A percentile compares a stretch with the other conserved stretches of the same genome.
These are phyloP conservation scores for Ceratocystis alfenasii DNA, from an alignment of 2,329 filamentous ascomycete species.

Conservation along the genomic window DNA sequence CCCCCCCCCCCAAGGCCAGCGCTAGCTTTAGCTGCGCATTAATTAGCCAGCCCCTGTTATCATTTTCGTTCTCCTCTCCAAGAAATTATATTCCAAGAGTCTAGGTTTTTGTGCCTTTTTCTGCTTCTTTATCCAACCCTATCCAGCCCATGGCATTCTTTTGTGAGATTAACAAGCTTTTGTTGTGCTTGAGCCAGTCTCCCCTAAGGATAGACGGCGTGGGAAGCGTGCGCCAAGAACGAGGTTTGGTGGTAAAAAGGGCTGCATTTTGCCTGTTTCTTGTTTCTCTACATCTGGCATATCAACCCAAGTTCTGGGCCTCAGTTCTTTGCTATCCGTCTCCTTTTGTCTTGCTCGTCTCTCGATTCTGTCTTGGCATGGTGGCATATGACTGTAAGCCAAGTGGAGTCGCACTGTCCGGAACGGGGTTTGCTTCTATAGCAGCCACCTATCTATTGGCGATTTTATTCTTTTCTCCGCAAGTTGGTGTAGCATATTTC, in stretches of 20 bases:
- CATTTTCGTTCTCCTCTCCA: background rate
- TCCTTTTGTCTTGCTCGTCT: background rate
- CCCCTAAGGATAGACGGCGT: background rate
- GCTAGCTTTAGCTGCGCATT: background rate
- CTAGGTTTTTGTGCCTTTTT: background rate
- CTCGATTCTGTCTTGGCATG: background rate
- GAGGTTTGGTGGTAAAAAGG: background rate
- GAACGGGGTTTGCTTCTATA: background rate
- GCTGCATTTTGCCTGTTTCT: background rate
- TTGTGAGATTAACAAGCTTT: background rate
- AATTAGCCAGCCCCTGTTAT: background rate
- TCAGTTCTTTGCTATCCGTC: background rate
- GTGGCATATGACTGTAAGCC: background rate
- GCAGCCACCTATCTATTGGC: background rate
- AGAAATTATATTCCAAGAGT: background rate
- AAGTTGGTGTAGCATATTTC: background rate
- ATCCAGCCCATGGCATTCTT: background rate
- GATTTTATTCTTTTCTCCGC: background rate
- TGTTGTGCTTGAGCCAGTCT: background rate
- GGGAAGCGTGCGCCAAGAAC: background rate
- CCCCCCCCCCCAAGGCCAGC: background rate
- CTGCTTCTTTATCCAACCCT: background rate
- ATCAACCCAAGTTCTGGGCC: background rate
- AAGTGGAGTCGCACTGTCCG: background rate
- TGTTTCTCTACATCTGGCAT: background rate